Evolutionary conservation across 2,329 filamentous ascomycete genomes (phyloP).

Genomic region (Chaetothyriales sp.): DNA sequence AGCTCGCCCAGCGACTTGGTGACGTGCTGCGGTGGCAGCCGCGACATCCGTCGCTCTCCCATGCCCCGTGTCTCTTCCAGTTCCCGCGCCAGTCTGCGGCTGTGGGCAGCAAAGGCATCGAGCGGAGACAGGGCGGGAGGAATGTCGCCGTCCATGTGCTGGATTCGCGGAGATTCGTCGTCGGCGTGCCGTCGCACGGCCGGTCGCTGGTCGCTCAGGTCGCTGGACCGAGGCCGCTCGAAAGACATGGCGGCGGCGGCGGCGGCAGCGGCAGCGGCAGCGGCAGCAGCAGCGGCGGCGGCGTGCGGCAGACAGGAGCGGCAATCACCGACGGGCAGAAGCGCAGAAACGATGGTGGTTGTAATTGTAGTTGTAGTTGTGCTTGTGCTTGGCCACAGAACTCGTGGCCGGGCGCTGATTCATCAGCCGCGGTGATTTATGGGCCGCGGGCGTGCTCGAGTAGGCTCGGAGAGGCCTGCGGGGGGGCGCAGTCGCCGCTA

Average conservation of each 20-base stretch:
- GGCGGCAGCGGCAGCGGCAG: not conserved
- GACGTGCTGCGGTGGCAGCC: conserved; percentile 68
- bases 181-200: not conserved
- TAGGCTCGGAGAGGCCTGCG: not conserved
- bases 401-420: not conserved
- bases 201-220: not conserved
- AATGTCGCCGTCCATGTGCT: conserved; percentile 61
- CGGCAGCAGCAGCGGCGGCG: no score
- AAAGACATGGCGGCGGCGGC: not conserved
- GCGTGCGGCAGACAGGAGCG: not conserved
- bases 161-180: conserved; percentile 49
- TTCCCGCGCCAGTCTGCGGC: conserved; percentile 71
- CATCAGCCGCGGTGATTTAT: not conserved
- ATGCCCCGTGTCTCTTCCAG: conserved; percentile 61
- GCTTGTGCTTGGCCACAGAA: not conserved
- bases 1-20: conserved; percentile 68
- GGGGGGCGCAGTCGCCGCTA: no score
- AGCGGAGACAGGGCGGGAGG: conserved; percentile 86
- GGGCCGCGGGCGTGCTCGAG: not conserved
- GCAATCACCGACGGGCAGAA: not conserved
- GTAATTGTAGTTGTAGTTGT: no score
- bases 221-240: not conserved
- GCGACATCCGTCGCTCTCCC: conserved; percentile 66
- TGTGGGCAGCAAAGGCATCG: conserved; percentile 88
- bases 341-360: not conserved